A percentile compares a stretch with the other conserved stretches of the same genome.
These are phyloP conservation scores for Leavenworthia alabamica DNA, from an alignment of 345 rosid species.

Conservation along the genomic window DNA sequence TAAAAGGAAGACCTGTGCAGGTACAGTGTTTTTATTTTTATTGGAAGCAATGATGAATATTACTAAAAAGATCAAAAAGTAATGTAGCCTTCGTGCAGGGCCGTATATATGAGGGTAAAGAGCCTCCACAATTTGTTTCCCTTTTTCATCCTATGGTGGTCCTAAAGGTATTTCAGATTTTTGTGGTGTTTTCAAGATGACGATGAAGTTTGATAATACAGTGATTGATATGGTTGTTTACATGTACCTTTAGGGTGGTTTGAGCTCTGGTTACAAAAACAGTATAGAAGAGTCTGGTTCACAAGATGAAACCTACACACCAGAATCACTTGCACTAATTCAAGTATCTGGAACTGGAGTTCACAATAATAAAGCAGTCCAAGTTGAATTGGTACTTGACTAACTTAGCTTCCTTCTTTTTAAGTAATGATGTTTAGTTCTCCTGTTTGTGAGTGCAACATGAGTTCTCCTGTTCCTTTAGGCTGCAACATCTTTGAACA, in stretches of 20 bases:
- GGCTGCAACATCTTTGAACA: conserved; percentile 83
- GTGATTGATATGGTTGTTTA: conserved; percentile 23
- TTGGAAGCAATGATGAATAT: neutral
- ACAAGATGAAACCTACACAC: conserved; percentile 63
- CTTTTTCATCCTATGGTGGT: conserved; percentile 90
- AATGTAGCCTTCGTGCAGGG: conserved; percentile 48
- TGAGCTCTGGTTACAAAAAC: conserved; percentile 79
- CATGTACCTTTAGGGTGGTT: conserved; percentile 64
- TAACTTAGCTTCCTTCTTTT: neutral
- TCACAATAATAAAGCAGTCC: conserved; percentile 69
- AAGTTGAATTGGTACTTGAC: conserved; percentile 75
- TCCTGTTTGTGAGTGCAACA: neutral
- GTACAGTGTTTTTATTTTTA: conserved; percentile 35
- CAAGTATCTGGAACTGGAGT: conserved; percentile 70
- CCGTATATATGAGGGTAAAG: conserved; percentile 79
- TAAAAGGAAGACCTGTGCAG: conserved; percentile 93
- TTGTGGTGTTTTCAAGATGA: conserved; percentile 2
- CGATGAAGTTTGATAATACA: neutral
- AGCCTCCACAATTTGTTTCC: conserved; percentile 92
- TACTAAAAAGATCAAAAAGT: neutral
- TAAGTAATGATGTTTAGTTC: neutral
- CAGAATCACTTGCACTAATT: conserved; percentile 68
- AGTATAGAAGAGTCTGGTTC: conserved; percentile 48
- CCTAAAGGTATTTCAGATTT: conserved; percentile 84
- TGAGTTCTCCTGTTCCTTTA: no score